Evolutionary conservation across 2,329 filamentous ascomycete species (phyloP).

Genomic region (Proliferodiscus dingleyae): DNA sequence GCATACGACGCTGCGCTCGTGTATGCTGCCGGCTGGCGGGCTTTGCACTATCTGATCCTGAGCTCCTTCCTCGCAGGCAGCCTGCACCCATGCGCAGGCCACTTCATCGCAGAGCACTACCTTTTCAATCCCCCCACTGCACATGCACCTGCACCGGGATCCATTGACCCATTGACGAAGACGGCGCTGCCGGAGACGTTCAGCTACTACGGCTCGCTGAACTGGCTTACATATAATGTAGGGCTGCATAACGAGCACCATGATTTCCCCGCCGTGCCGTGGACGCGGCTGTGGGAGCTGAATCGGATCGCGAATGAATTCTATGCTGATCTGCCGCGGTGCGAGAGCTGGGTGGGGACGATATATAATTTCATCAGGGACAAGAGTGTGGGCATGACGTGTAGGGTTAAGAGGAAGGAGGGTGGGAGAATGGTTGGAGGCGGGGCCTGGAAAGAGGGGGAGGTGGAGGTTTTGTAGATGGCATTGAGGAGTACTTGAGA

Average conservation of each 20-base stretch:
- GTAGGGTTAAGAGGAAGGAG: conserved; percentile 85
- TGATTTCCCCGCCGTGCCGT: conserved; percentile 94
- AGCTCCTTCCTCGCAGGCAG: conserved; percentile 92
- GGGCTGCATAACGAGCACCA: conserved; percentile 98
- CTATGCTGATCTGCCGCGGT: conserved; percentile 79
- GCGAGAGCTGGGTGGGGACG: conserved; percentile 86
- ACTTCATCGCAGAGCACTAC: conserved; percentile 98
- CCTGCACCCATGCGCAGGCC: conserved; percentile 88
- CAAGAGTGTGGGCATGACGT: conserved; percentile 81
- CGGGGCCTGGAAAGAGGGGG: conserved; percentile 63
- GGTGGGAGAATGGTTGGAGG: conserved; percentile 58
- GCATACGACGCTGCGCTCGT: conserved; percentile 71
- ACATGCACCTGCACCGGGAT: too few species aligned
- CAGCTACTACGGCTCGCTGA: conserved; percentile 92
- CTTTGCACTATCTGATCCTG: conserved; percentile 77
- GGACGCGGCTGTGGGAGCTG: conserved; percentile 77
- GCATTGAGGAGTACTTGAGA: neutral
- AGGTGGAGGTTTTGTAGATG: conserved; percentile 54
- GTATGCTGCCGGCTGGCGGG: conserved; percentile 52
- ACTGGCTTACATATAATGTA: conserved; percentile 93
- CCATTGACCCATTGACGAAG: conserved; percentile 51
- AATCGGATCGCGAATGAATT: conserved; percentile 83
- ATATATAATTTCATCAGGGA: conserved; percentile 96
- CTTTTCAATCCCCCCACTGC: conserved; percentile 61
- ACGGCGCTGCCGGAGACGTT: conserved; percentile 81